phyloP scores from a whole-genome alignment of 345 rosid species.

The Eucalyptus tenuipes region DNA sequence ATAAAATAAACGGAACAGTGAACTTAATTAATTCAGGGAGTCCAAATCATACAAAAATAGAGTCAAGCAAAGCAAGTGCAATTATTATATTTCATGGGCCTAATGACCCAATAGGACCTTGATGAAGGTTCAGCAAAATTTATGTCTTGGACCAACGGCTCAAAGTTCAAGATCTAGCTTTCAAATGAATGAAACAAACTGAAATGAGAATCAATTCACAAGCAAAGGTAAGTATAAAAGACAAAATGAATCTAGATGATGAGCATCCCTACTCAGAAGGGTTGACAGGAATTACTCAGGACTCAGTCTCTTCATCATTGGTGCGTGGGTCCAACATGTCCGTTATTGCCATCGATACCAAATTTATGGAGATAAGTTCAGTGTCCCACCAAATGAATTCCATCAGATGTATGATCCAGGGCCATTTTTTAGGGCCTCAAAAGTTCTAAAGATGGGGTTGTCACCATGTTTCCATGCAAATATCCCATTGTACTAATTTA shows the following conservation, averaged over 20 bases:
- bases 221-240: background rate
- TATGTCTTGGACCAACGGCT: background rate
- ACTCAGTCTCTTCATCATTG: background rate
- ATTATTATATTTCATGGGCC: background rate
- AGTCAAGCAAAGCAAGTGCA: background rate
- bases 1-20: rapidly evolving
- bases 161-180: background rate
- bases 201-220: background rate
- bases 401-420: too few species aligned
- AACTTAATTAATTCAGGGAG: background rate
- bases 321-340: too few species aligned
- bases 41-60: background rate
- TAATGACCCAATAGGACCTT: background rate
- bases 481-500: background rate
- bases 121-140: background rate
- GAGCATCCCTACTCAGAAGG: background rate
- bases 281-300: background rate
- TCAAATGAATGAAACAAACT: background rate
- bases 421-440: background rate
- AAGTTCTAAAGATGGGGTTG: background rate
- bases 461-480: background rate
- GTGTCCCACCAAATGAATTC: too few species aligned
- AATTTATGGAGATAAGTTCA: too few species aligned
- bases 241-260: background rate
- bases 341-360: too few species aligned